phyloP scores from a whole-genome alignment of 805 yeast genomes.

The Peterozyma toletana region DNA sequence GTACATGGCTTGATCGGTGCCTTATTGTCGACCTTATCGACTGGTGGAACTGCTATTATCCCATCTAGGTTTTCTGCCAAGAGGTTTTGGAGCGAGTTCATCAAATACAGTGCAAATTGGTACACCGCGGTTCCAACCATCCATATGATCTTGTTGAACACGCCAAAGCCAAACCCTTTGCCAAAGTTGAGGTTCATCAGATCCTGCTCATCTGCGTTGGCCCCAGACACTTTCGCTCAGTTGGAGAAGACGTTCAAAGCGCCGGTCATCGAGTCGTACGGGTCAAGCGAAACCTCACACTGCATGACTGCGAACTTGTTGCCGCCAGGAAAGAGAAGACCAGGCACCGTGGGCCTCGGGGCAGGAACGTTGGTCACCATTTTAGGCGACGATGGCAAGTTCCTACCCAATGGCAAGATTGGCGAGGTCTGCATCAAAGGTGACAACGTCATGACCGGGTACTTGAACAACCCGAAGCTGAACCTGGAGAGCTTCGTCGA shows the following conservation, averaged over 20 bases:
- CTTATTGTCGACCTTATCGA: slow-evolving; percentile 48
- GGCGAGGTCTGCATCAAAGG: slow-evolving; percentile 73
- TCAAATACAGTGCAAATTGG: slow-evolving; percentile 49
- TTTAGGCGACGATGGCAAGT: slow-evolving; percentile 42
- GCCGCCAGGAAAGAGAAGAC: slow-evolving; percentile 57
- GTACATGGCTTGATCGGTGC: slow-evolving; percentile 72
- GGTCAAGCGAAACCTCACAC: slow-evolving; percentile 79
- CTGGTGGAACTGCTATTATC: slow-evolving; percentile 55
- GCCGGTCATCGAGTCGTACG: slow-evolving; percentile 72
- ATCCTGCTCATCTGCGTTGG: slow-evolving; percentile 66
- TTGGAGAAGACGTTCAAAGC: slow-evolving; percentile 52
- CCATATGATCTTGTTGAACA: slow-evolving; percentile 55
- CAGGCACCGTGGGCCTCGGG: slow-evolving; percentile 60
- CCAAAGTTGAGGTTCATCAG: slow-evolving; percentile 61
- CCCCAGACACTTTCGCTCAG: slow-evolving; percentile 54
- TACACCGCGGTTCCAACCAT: slow-evolving; percentile 76
- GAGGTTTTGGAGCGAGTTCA: slow-evolving; percentile 54
- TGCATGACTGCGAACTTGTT: slow-evolving; percentile 69
- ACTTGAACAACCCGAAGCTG: slow-evolving; percentile 65
- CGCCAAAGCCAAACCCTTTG: slow-evolving; percentile 37
- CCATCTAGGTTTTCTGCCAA: slow-evolving; percentile 59
- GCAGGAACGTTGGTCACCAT: slow-evolving; percentile 64
- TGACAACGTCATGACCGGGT: slow-evolving; percentile 62
- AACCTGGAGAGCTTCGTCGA: slow-evolving; percentile 45
- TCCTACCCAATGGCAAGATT: slow-evolving; percentile 39